phyloP scores from a whole-genome alignment of 805 yeast species.

The Ogataea salicorniae region DNA sequence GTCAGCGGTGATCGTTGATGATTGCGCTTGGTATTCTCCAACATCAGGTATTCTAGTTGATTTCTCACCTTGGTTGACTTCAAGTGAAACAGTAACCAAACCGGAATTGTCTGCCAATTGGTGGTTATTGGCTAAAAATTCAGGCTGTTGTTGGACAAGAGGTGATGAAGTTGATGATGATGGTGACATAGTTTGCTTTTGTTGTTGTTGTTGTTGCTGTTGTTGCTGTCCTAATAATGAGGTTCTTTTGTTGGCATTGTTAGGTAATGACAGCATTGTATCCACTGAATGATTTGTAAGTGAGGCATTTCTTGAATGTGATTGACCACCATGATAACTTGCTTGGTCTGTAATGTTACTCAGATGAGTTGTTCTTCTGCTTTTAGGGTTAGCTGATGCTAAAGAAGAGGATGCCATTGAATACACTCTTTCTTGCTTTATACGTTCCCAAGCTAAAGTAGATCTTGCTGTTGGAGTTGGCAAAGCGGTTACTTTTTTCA shows the following conservation, averaged over 20 bases:
- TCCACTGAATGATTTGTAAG: constrained; percentile 20
- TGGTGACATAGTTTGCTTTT: neutral
- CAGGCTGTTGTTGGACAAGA: neutral
- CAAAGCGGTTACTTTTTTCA: constrained; percentile 60
- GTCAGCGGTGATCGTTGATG: too few species aligned
- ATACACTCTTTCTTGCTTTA: constrained; percentile 19
- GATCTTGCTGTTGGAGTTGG: constrained; percentile 58
- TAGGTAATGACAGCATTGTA: constrained; percentile 20
- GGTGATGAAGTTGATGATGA: neutral
- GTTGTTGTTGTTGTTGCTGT: constrained; percentile 3
- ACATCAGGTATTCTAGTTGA: neutral
- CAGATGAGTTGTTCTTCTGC: constrained; percentile 14
- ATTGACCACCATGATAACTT: constrained; percentile 9
- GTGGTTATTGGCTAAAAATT: neutral
- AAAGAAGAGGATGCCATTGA: constrained; percentile 26
- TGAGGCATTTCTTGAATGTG: constrained; percentile 10
- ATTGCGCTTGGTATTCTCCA: neutral
- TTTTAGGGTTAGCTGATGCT: constrained; percentile 19
- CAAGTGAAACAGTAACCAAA: neutral
- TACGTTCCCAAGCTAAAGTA: constrained; percentile 35
- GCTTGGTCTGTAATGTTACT: constrained; percentile 14
- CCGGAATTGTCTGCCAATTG: neutral
- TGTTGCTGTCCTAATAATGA: neutral
- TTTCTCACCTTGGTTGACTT: neutral
- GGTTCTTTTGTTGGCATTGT: constrained; percentile 2